Evolutionary conservation across 768 basidiomycete species (phyloP).

Genomic region (Kwoniella mangroviensis): DNA sequence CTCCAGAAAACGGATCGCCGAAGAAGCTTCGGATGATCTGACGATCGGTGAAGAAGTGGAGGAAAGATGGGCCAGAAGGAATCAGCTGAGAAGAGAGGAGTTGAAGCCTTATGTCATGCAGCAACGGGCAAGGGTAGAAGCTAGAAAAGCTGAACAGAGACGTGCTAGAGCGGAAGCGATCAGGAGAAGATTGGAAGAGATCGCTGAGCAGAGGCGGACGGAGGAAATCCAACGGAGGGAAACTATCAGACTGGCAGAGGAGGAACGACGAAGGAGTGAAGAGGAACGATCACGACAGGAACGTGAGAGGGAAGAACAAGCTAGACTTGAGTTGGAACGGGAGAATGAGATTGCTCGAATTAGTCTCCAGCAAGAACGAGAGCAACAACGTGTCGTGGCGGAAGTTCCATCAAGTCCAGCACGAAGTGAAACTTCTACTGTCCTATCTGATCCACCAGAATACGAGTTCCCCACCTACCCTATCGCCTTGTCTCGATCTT

Average conservation of each 20-base stretch:
- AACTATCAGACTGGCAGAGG: not conserved
- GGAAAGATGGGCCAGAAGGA: slow-evolving; percentile 33
- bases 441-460: slow-evolving; percentile 28
- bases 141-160: slow-evolving; percentile 7
- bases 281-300: slow-evolving; percentile 5
- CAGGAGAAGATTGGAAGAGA: slow-evolving; percentile 9
- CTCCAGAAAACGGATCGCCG: slow-evolving; percentile 1
- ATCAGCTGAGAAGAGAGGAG: slow-evolving; percentile 20
- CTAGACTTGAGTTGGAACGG: not conserved
- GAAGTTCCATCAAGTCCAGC: slow-evolving; percentile 7
- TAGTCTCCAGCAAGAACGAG: too few relatives aligned
- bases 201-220: slow-evolving; percentile 13
- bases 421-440: slow-evolving; percentile 16
- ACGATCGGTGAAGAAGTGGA: slow-evolving; percentile 15
- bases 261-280: not conserved
- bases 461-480: slow-evolving; percentile 33
- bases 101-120: slow-evolving; percentile 4
- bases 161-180: slow-evolving; percentile 1
- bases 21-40: slow-evolving; percentile 3
- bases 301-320: slow-evolving; percentile 4
- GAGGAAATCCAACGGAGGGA: slow-evolving; percentile 12
- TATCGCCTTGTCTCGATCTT: slow-evolving; percentile 16
- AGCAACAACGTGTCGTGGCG: too few relatives aligned
- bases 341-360: not conserved
- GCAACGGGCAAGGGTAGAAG: not conserved